Base-by-base conservation (phyloP, 2,329 filamentous ascomycete genomes). In the Fusarium circinatum region DNA sequence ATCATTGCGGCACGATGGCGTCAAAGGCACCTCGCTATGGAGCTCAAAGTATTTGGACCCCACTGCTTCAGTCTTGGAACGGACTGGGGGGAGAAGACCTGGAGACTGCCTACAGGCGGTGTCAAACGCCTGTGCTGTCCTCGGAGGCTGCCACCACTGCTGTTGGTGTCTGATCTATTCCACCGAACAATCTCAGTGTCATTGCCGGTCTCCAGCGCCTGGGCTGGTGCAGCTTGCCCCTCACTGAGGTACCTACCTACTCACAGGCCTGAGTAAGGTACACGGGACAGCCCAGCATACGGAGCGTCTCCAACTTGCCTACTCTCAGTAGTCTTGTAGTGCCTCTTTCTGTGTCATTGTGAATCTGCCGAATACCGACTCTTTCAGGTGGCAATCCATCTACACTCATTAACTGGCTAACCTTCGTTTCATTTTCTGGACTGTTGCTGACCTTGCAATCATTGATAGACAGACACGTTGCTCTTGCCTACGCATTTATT, bases 381-480 rank as follows among this genome's bases (percentile, higher is more conserved):
- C 34, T 51, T 42, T 45, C 38, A 55, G 41, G 64, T 58, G 64
- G 69, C 64, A 34, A 73, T 52, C 20, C 22, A 62, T 44, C 18
- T 24, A n/a, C 22, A 39, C 42, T 61, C 48, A 48, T 56, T 34
- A 57, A 57, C 60, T 61, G 63, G 51, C 63, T 60, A 28, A 66
- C 34, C 14, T 41, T 55, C 12, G 30, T 34, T 22, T 54, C 47
- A 54, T 42, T 48, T 38, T 36, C 41, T 69, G 58, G 58, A 57
- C 47, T 58, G 42, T 62, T 47, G 70, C 70, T 73, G 66, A 73
- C 49, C 57, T 65, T 59, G 49, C 51, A 44, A 20, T 65, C 28
- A 62, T 59, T 73, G 56, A 70, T 60, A 73, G 70, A 59, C n/a
- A 69, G 59, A 70, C 62, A 68, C 60, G 65, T 65, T 55, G 55